Evolutionary conservation across 2,329 filamentous ascomycete genomes (phyloP).

Genomic region (Penicillium psychrosexuale): DNA sequence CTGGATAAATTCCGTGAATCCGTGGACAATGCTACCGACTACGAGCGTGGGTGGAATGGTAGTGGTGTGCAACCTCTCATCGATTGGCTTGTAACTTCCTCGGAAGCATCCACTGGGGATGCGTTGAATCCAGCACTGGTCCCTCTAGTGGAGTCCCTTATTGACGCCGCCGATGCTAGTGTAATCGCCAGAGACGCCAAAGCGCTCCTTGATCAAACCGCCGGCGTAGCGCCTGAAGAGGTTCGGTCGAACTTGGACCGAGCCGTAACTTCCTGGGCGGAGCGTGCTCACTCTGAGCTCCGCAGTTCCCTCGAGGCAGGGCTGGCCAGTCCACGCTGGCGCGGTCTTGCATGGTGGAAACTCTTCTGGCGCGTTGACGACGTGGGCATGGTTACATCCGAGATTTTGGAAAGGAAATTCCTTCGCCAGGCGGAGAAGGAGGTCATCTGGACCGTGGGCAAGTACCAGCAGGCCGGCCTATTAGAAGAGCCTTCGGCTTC

Average conservation of each 20-base stretch:
- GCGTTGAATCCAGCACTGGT: slow-evolving; percentile 64
- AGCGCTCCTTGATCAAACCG: slow-evolving; percentile 30
- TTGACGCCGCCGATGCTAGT: slow-evolving; percentile 45
- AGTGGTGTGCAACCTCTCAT: slow-evolving; percentile 66
- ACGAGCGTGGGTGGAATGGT: slow-evolving; percentile 69
- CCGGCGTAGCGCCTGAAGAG: slow-evolving; percentile 40
- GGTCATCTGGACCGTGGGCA: slow-evolving; percentile 78
- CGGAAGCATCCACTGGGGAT: slow-evolving; percentile 35
- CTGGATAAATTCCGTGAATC: slow-evolving; percentile 66
- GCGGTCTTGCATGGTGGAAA: slow-evolving; percentile 86
- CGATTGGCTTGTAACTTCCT: slow-evolving; percentile 57
- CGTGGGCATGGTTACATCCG: slow-evolving; percentile 75
- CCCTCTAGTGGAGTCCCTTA: slow-evolving; percentile 64
- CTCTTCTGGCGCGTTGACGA: slow-evolving; percentile 94
- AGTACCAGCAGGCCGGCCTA: slow-evolving; percentile 64
- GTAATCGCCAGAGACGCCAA: slow-evolving; percentile 29
- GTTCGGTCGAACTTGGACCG: slow-evolving; percentile 53
- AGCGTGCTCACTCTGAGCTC: slow-evolving; percentile 77
- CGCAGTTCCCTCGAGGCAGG: slow-evolving; percentile 74
- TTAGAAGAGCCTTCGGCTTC: slow-evolving; percentile 27
- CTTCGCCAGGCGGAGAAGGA: slow-evolving; percentile 74
- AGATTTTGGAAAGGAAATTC: slow-evolving; percentile 74
- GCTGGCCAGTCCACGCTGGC: slow-evolving; percentile 74
- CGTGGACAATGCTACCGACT: slow-evolving; percentile 66
- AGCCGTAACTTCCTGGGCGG: slow-evolving; percentile 69